Percentiles rank a stretch among this genome's conserved stretches.
phyloP scores from a whole-genome alignment of 805 yeast genomes.

The Suhomyces canberraensis region DNA sequence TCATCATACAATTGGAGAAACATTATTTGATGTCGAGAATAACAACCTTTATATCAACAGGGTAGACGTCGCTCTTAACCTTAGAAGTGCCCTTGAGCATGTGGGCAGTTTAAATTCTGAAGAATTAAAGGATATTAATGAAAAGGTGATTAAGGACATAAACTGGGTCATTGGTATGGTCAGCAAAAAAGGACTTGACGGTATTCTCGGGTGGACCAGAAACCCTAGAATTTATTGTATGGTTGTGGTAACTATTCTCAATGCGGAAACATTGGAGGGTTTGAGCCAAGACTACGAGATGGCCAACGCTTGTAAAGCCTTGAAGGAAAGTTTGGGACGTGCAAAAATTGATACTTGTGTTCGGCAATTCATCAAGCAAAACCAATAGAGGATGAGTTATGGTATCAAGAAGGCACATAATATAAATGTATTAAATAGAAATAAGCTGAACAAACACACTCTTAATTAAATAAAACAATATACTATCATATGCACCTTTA shows the following conservation, averaged over 20 bases:
- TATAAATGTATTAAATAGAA: too few relatives aligned
- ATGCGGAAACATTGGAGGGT: constrained; percentile 1
- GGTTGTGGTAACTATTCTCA: constrained; percentile 5
- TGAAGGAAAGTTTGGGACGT: not conserved
- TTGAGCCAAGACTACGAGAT: not conserved
- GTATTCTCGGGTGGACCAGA: constrained; percentile 8
- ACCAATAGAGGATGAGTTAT: too few relatives aligned
- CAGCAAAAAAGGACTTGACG: constrained; percentile 2
- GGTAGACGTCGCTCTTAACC: constrained; percentile 11
- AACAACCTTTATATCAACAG: constrained; percentile 63
- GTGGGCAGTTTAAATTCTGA: not conserved
- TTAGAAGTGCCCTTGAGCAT: not conserved
- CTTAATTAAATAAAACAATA: too few relatives aligned
- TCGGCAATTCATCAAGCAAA: not conserved
- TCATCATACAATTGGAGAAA: not conserved
- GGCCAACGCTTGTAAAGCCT: not conserved
- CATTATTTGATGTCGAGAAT: constrained; percentile 64
- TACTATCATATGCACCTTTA: too few relatives aligned
- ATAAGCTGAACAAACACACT: too few relatives aligned
- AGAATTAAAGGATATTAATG: not conserved
- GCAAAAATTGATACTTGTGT: constrained; percentile 1
- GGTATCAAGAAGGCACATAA: too few relatives aligned
- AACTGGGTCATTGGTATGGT: not conserved
- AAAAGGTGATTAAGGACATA: not conserved
- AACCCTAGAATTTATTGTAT: constrained; percentile 4